Conservation (phyloP, 345 rosid species). For the Eucalyptus lansdowneana region DNA sequence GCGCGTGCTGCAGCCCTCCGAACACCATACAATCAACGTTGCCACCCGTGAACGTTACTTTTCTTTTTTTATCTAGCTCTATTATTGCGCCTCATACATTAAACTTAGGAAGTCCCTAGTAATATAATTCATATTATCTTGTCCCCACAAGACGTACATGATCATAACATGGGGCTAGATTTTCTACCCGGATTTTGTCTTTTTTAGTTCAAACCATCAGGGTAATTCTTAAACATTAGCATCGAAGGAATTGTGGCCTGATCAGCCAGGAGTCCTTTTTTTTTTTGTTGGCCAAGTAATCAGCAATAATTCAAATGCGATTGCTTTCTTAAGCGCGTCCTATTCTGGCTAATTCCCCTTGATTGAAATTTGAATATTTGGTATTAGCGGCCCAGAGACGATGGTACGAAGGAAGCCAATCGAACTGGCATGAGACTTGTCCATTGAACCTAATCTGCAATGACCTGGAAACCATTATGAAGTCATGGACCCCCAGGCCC, state of each 20-base stretch:
- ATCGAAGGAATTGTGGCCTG: not conserved
- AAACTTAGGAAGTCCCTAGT: not conserved
- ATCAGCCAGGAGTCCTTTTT: not conserved
- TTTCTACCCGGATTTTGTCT: not conserved
- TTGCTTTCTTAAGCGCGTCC: not conserved
- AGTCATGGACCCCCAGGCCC: not conserved
- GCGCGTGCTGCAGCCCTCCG: not conserved
- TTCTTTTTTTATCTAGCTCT: not conserved
- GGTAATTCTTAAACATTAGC: not conserved
- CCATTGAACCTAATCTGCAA: slow-evolving; percentile 8
- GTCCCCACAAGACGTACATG: not conserved
- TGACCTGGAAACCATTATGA: slow-evolving; percentile 32
- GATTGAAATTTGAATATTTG: not conserved
- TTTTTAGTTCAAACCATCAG: not conserved
- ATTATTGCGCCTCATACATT: not conserved
- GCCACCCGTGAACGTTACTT: not conserved
- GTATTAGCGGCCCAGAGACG: not conserved
- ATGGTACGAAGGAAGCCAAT: not conserved
- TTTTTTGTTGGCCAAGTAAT: not conserved
- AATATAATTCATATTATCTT: not conserved
- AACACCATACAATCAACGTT: not conserved
- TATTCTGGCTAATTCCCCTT: not conserved
- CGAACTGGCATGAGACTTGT: not conserved
- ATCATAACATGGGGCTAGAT: not conserved
- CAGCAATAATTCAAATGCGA: not conserved